Conservation (phyloP, 306 rosid genomes). For the Lagenaria siceraria region DNA sequence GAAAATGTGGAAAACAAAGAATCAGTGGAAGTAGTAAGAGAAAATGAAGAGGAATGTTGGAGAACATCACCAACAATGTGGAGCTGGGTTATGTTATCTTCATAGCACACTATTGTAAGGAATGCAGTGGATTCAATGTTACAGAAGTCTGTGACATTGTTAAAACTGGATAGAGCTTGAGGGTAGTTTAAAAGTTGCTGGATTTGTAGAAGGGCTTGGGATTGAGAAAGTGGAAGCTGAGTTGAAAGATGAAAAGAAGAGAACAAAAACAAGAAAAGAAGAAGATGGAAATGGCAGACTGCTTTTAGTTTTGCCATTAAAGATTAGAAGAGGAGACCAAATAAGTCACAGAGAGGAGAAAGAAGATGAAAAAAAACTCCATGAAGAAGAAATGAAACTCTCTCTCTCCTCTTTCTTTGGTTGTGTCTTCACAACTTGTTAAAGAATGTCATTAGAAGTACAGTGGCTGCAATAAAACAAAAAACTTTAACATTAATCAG, state of each 20-base stretch:
- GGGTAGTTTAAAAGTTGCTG: slow-evolving; percentile 61
- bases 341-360: neutral
- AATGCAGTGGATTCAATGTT: slow-evolving; percentile 51
- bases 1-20: slow-evolving; percentile 43
- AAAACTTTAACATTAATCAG: neutral
- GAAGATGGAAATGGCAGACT: slow-evolving; percentile 15
- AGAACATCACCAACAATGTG: slow-evolving; percentile 48
- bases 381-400: neutral
- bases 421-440: neutral
- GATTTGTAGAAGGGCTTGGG: slow-evolving; percentile 43
- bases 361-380: neutral
- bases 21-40: slow-evolving; percentile 31
- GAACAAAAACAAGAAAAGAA: slow-evolving; percentile 29
- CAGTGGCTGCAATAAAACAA: neutral
- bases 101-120: slow-evolving; percentile 63
- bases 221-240: slow-evolving; percentile 35
- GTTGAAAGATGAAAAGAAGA: slow-evolving; percentile 27
- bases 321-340: neutral
- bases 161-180: slow-evolving; percentile 24
- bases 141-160: slow-evolving; percentile 35
- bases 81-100: slow-evolving; percentile 56
- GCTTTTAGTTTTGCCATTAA: slow-evolving; percentile 6
- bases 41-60: slow-evolving; percentile 16
- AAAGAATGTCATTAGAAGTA: neutral
- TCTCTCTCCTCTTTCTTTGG: neutral